A percentile compares a stretch with the other conserved stretches of the same genome.
phyloP scores from a whole-genome alignment of 2,329 filamentous ascomycete genomes.

The Cadophora sp. region DNA sequence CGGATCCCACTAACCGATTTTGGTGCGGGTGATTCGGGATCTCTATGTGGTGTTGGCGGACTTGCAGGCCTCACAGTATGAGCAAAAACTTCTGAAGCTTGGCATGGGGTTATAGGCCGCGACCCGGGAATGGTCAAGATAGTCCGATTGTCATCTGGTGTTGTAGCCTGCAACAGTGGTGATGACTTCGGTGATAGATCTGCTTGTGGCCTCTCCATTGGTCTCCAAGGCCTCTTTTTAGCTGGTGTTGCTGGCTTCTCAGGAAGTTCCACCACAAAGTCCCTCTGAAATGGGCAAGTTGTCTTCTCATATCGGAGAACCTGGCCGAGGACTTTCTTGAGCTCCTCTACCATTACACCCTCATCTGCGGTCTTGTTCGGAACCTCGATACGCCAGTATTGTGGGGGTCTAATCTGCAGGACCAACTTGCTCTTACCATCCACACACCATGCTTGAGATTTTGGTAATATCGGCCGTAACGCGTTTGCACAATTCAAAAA shows the following conservation, averaged over 20 bases:
- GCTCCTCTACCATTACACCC: slow-evolving; percentile 64
- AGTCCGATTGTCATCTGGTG: background rate
- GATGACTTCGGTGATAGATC: slow-evolving; percentile 23
- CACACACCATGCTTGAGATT: slow-evolving; percentile 93
- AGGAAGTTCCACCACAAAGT: slow-evolving; percentile 77
- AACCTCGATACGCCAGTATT: slow-evolving; percentile 91
- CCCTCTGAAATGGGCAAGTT: slow-evolving; percentile 81
- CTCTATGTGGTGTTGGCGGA: slow-evolving; percentile 14
- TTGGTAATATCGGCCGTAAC: slow-evolving; percentile 84
- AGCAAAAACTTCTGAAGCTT: background rate
- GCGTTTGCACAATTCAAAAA: slow-evolving; percentile 87
- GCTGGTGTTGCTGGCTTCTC: slow-evolving; percentile 69
- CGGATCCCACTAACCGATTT: background rate
- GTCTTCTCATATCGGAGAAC: slow-evolving; percentile 89
- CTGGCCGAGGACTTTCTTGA: slow-evolving; percentile 73
- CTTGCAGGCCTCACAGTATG: background rate
- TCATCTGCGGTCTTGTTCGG: slow-evolving; percentile 71
- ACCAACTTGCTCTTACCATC: slow-evolving; percentile 86
- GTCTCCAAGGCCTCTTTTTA: slow-evolving; percentile 73
- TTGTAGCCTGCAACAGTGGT: background rate
- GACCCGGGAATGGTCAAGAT: background rate
- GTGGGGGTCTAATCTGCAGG: slow-evolving; percentile 81
- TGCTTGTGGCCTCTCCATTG: slow-evolving; percentile 45
- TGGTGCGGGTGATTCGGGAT: background rate
- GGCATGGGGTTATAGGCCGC: slow-evolving; percentile 15